Evolutionary conservation across 2,329 filamentous ascomycete genomes (phyloP).

Genomic region (Microsporum audouinii): DNA sequence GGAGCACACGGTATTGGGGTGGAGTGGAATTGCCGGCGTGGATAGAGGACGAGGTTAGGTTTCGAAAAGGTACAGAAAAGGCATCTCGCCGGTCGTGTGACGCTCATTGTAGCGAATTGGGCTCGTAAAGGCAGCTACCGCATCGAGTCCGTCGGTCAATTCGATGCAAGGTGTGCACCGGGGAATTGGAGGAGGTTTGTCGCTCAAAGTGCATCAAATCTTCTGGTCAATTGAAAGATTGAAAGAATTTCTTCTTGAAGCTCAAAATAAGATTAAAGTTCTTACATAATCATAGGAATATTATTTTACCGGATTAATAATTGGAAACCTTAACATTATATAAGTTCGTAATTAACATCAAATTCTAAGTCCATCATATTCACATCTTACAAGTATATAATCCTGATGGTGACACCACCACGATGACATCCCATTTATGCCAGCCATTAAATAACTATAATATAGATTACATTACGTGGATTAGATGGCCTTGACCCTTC

Average conservation of each 20-base stretch:
- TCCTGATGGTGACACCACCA: too few relatives aligned
- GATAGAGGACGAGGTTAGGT: constrained; percentile 30
- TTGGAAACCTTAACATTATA: background rate
- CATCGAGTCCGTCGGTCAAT: background rate
- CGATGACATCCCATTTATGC: too few relatives aligned
- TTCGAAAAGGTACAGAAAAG: constrained; percentile 40
- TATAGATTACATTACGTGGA: too few relatives aligned
- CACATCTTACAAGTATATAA: too few relatives aligned
- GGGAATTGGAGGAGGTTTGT: constrained; percentile 3
- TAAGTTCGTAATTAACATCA: background rate
- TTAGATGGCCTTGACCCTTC: too few relatives aligned
- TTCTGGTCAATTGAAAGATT: constrained; percentile 4
- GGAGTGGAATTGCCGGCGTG: constrained; percentile 40
- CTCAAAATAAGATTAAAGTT: background rate
- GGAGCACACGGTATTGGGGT: constrained; percentile 26
- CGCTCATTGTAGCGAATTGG: constrained; percentile 34
- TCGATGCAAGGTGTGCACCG: constrained; percentile 7
- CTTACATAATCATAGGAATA: background rate
- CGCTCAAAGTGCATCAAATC: background rate
- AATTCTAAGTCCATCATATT: too few relatives aligned
- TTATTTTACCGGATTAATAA: background rate
- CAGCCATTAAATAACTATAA: too few relatives aligned
- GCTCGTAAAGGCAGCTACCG: constrained; percentile 20
- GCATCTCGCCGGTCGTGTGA: constrained; percentile 40
- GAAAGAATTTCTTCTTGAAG: constrained; percentile 3